phyloP scores from a whole-genome alignment of 495 filamentous ascomycete genomes.

The Hypoxylon crocopeplum region DNA sequence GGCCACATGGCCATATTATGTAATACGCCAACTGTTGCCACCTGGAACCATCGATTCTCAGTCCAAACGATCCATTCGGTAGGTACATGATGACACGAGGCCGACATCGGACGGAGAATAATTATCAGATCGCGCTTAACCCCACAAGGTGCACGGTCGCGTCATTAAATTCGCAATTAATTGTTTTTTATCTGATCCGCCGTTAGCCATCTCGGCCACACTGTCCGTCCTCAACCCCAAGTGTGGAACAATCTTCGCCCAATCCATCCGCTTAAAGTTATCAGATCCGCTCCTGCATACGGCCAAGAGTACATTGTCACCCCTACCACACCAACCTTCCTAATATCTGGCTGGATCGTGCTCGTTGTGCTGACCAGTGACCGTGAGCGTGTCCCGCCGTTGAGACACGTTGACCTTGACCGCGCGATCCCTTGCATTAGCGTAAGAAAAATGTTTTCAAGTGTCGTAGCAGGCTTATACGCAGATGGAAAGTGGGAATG shows the following conservation, averaged over 20 bases:
- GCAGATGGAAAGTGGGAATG: no score
- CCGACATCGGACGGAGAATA: conserved; percentile 34
- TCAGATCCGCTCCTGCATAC: conserved; percentile 53
- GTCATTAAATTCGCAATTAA: conserved; percentile 22
- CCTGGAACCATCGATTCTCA: no score
- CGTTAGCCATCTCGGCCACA: conserved; percentile 7
- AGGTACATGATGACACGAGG: no score
- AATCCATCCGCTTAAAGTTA: conserved; percentile 53
- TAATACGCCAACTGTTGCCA: no score
- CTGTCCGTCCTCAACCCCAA: not conserved
- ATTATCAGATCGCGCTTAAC: conserved; percentile 40
- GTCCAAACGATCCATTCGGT: no score
- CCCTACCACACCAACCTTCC: conserved; percentile 23
- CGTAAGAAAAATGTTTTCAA: conserved; percentile 10
- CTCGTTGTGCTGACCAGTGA: not conserved
- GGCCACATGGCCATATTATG: no score
- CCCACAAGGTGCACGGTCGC: conserved; percentile 13
- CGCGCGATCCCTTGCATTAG: conserved; percentile 32
- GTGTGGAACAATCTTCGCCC: not conserved
- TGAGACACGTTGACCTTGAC: conserved; percentile 20
- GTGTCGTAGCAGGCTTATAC: no score
- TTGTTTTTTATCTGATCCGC: conserved; percentile 34
- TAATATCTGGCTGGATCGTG: conserved; percentile 9
- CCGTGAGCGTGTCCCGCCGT: not conserved
- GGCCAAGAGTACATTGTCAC: conserved; percentile 31